These are phyloP conservation scores for Ceratocystis lukuohia DNA, from an alignment of 2,329 filamentous ascomycete species.

Conservation along the genomic window DNA sequence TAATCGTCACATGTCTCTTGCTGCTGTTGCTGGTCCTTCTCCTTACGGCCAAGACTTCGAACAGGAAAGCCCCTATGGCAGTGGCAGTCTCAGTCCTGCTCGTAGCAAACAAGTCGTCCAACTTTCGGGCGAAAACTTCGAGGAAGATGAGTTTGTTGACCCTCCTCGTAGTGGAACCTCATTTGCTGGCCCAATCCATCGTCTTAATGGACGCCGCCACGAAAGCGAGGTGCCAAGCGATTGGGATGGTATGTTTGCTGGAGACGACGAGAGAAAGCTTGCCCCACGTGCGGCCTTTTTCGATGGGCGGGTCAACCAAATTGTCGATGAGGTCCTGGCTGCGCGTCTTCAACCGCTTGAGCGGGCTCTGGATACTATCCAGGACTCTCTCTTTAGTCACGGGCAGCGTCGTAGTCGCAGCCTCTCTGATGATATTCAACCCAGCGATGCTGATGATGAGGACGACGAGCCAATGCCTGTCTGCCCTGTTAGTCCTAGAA, in stretches of 20 bases:
- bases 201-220: slow-evolving; percentile 41
- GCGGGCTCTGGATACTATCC: slow-evolving; percentile 61
- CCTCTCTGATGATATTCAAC: slow-evolving; percentile 52
- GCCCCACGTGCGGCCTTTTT: slow-evolving; percentile 76
- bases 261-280: slow-evolving; percentile 71
- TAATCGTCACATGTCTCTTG: slow-evolving; percentile 28
- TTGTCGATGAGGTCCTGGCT: slow-evolving; percentile 67
- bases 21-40: slow-evolving; percentile 23
- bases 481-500: slow-evolving; percentile 62
- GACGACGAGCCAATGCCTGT: slow-evolving; percentile 57
- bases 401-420: slow-evolving; percentile 50
- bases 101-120: slow-evolving; percentile 37
- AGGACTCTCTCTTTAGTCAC: slow-evolving; percentile 49
- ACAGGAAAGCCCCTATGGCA: slow-evolving; percentile 33
- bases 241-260: slow-evolving; percentile 79
- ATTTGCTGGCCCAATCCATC: slow-evolving; percentile 41
- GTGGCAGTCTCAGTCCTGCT: slow-evolving; percentile 61
- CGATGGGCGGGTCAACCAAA: slow-evolving; percentile 73
- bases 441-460: slow-evolving; percentile 91
- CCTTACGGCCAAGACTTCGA: neutral
- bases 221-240: slow-evolving; percentile 53
- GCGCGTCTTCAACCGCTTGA: slow-evolving; percentile 70
- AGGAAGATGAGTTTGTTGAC: slow-evolving; percentile 47
- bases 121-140: slow-evolving; percentile 30
- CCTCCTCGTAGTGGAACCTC: slow-evolving; percentile 51